Evolutionary conservation across 345 rosid species (phyloP).

Genomic region (Bruguiera sexangula): DNA sequence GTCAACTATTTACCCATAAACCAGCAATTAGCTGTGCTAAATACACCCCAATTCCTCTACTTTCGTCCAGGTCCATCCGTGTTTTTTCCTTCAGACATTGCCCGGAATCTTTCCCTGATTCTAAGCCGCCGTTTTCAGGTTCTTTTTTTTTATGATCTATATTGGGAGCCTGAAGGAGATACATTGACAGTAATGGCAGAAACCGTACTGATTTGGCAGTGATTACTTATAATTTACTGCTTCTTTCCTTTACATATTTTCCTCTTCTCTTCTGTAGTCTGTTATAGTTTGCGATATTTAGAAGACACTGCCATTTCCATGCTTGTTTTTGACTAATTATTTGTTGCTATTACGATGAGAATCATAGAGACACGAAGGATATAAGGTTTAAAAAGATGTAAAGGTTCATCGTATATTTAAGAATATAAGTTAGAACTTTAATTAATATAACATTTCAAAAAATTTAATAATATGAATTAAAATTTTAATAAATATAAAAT

Average conservation of each 20-base stretch:
- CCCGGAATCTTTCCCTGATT: not conserved
- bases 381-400: too few species aligned
- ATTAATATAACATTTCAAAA: too few species aligned
- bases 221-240: too few species aligned
- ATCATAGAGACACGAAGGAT: too few species aligned
- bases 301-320: slow-evolving; percentile 40
- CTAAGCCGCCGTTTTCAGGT: not conserved
- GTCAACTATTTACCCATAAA: too few species aligned
- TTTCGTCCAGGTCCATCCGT: not conserved
- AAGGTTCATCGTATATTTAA: too few species aligned
- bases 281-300: not conserved
- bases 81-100: not conserved
- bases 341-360: not conserved
- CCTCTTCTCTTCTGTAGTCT: not conserved
- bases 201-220: not conserved
- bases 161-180: too few species aligned
- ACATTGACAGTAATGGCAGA: not conserved
- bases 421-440: too few species aligned
- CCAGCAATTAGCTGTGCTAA: too few species aligned
- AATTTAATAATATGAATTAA: too few species aligned
- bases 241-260: too few species aligned
- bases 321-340: slow-evolving; percentile 33
- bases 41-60: not conserved
- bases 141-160: not conserved
- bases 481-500: too few species aligned